Percentiles rank a stretch among this genome's conserved stretches.
These are phyloP conservation scores for Phlegmacium glaucopus DNA, from an alignment of 768 basidiomycete species.

Conservation along the genomic window DNA sequence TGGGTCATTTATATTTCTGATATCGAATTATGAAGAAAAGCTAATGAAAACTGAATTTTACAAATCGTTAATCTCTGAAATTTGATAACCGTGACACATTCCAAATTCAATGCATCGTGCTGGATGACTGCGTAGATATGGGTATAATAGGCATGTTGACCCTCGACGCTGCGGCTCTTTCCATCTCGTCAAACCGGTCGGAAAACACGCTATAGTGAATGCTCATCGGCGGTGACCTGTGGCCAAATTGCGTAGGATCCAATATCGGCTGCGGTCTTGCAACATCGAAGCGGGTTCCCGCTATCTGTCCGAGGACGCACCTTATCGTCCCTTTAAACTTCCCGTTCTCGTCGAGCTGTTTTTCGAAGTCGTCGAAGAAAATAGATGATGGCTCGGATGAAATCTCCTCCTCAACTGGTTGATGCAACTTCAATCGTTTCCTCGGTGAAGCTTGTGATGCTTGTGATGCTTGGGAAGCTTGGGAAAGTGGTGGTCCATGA, in stretches of 20 bases:
- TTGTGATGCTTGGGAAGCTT: not conserved
- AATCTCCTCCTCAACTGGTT: not conserved
- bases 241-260: constrained; percentile 11
- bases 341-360: constrained; percentile 4
- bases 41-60: not conserved
- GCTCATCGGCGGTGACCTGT: constrained; percentile 9
- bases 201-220: constrained; percentile 21
- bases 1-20: too few relatives aligned
- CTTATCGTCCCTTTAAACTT: not conserved
- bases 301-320: constrained; percentile 4
- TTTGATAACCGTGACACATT: not conserved
- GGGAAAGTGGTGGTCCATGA: not conserved
- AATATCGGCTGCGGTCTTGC: constrained; percentile 19
- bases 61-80: not conserved
- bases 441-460: constrained; percentile 4
- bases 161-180: not conserved
- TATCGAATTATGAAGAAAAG: too few relatives aligned
- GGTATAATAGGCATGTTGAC: not conserved
- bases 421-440: constrained; percentile 4
- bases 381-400: not conserved
- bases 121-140: not conserved
- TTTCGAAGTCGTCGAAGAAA: constrained; percentile 9
- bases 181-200: constrained; percentile 6
- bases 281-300: constrained; percentile 9
- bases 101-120: not conserved